Evolutionary conservation across 257 asterid species (phyloP).

Genomic region (Schizonepeta tenuifolia): DNA sequence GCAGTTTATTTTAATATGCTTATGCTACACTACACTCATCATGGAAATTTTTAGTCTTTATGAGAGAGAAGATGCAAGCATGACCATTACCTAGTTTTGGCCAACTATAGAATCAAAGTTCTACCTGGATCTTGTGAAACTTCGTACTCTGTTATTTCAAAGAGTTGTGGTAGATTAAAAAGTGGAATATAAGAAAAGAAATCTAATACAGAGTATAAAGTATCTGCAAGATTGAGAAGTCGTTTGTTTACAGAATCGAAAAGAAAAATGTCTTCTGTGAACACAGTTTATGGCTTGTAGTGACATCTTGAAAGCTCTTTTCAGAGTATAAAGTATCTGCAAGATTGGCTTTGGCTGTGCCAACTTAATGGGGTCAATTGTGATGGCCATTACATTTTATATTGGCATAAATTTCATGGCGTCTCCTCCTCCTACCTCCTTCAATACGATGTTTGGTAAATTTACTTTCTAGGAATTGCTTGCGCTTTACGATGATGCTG

Average conservation of each 20-base stretch:
- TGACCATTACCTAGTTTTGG: background rate
- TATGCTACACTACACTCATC: background rate
- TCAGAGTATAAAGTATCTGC: too few relatives aligned
- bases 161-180: too few relatives aligned
- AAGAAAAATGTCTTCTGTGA: too few relatives aligned
- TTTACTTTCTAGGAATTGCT: background rate
- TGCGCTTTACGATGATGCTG: background rate
- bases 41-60: background rate
- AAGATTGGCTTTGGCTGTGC: slow-evolving; percentile 91
- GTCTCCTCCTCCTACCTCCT: slow-evolving; percentile 82
- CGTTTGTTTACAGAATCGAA: too few relatives aligned
- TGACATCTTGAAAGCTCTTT: slow-evolving; percentile 19
- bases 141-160: background rate
- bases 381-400: slow-evolving; percentile 62
- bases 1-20: too few relatives aligned
- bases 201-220: too few relatives aligned
- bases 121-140: background rate
- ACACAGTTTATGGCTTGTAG: too few relatives aligned
- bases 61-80: slow-evolving; percentile 1
- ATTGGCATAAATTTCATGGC: slow-evolving; percentile 83
- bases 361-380: slow-evolving; percentile 71
- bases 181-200: too few relatives aligned
- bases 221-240: too few relatives aligned
- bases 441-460: slow-evolving; percentile 69
- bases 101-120: background rate